Base-by-base conservation (phyloP, 805 yeast species). In the Kodamaea lidongshanica region DNA sequence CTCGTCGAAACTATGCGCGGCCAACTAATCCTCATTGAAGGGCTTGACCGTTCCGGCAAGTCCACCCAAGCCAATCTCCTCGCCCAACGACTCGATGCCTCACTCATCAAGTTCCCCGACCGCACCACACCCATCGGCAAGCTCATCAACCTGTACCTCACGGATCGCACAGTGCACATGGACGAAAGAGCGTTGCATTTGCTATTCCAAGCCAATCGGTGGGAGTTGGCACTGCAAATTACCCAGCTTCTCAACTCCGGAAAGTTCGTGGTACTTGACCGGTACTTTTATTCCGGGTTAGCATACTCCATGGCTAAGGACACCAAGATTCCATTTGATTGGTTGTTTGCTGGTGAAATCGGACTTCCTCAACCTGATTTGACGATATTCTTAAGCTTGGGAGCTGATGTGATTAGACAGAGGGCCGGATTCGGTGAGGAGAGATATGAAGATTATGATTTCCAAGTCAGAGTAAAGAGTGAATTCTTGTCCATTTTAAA, bases 351-450 rank as follows among this genome's bases (percentile, higher is more conserved):
- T 17, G 92, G 95, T 1, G 98, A 92, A 44, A 57, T 55, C 15
- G 97, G 97, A 0, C 66, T 92, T 9, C 87, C 95, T 1, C 72
- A 62, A 41, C 97, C 99, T 0, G 99, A 92, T 54, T 38, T 81
- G 28, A 81, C 89, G 0, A 33, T 92, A 1, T 92, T 89, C 42
- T 58, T 92, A 35, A 77, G 83, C 21, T 67, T 82, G 23, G 59
- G 70, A 47, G 54, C 39, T 37, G 69, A 57, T 5, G 66, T 63
- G 23, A 46, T 65, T 16, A 48, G 64, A 13, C 40, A 50, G 12
- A 65, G 97, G 33, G 76, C 74, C 7, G 94, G 94, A 1, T 92
- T 82, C 64, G 99, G 99, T 9, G 81, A 77, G n/a, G 99, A 92
- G 54, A 62, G 96, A 32, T 92, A 92, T 56, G 99, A 92, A 52